phyloP scores from a whole-genome alignment of 2,329 filamentous ascomycete genomes.

The Talaromyces funiculosus region DNA sequence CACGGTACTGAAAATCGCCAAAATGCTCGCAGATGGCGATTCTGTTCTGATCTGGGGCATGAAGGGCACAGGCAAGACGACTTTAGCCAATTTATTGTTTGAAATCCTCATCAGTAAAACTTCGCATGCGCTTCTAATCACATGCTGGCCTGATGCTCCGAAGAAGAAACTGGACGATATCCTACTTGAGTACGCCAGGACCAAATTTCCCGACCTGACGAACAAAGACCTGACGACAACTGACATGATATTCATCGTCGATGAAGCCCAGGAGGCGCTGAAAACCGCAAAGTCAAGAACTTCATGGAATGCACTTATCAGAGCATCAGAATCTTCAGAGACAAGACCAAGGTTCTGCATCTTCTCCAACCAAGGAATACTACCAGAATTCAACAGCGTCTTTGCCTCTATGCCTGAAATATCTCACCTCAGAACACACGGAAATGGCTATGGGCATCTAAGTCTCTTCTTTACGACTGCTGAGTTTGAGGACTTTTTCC shows the following conservation, averaged over 20 bases:
- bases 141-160: not conserved
- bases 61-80: constrained; percentile 2
- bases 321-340: not conserved
- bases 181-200: not conserved
- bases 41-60: constrained; percentile 8
- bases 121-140: not conserved
- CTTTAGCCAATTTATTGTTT: not conserved
- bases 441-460: not conserved
- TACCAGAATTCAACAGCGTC: not conserved
- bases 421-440: constrained; percentile 3
- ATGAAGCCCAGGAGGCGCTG: not conserved
- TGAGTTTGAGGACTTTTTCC: not conserved
- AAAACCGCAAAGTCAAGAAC: not conserved
- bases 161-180: not conserved
- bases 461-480: not conserved
- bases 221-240: not conserved
- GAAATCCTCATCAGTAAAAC: not conserved
- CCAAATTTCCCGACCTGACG: not conserved
- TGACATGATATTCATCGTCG: constrained; percentile 4
- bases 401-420: constrained; percentile 4
- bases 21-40: not conserved
- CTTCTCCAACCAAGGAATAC: not conserved
- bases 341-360: not conserved
- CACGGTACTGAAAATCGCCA: not conserved
- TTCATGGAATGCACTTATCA: not conserved